Evolutionary conservation across 805 yeast species (phyloP).

Genomic region (Ogataea allantospora): DNA sequence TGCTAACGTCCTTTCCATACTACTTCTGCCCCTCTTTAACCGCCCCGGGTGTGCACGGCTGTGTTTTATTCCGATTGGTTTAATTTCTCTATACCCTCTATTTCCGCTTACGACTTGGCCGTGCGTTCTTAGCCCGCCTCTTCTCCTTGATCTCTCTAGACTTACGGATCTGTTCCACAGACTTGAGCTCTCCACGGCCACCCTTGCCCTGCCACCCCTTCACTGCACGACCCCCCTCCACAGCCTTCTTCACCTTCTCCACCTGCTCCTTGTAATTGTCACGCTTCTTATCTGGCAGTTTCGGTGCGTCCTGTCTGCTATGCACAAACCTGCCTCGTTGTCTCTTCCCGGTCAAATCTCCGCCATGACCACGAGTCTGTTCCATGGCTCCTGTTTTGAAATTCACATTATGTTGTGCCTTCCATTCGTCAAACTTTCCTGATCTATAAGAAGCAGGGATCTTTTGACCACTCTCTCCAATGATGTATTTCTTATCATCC

Average conservation of each 20-base stretch:
- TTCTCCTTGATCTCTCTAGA: constrained; percentile 67
- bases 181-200: constrained; percentile 47
- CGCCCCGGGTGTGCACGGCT: background rate
- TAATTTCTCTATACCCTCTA: background rate
- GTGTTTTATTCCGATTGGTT: background rate
- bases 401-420: constrained; percentile 60
- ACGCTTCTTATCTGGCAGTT: constrained; percentile 83
- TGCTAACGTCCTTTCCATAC: background rate
- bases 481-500: constrained; percentile 84
- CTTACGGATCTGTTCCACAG: constrained; percentile 77
- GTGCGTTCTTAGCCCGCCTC: constrained; percentile 78
- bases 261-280: constrained; percentile 83
- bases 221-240: constrained; percentile 68
- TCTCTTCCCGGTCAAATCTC: constrained; percentile 34
- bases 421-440: constrained; percentile 94
- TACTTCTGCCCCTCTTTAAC: background rate
- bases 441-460: constrained; percentile 89
- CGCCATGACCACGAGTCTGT: constrained; percentile 35
- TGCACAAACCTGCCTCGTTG: constrained; percentile 64
- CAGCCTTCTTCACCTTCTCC: constrained; percentile 76
- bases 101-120: constrained; percentile 56
- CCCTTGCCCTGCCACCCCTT: constrained; percentile 59
- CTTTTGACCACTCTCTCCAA: constrained; percentile 91
- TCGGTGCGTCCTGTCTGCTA: constrained; percentile 74
- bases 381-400: constrained; percentile 55